phyloP scores from a whole-genome alignment of 768 basidiomycete genomes.

The Pulveroboletus ravenelii region DNA sequence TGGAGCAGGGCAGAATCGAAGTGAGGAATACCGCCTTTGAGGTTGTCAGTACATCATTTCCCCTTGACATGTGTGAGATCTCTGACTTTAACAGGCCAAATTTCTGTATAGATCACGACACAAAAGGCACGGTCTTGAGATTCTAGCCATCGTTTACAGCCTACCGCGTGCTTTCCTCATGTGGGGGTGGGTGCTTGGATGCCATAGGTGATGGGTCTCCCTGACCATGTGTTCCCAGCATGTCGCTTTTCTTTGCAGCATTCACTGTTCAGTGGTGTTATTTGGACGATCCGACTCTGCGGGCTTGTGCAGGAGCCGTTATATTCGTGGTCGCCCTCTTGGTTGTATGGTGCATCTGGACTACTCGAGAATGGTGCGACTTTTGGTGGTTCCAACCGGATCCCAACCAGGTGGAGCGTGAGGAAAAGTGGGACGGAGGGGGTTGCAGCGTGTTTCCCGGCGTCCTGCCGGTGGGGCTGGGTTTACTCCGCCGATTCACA shows the following conservation, averaged over 20 bases:
- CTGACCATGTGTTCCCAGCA: constrained; percentile 16
- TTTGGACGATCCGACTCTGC: constrained; percentile 5
- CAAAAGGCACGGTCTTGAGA: constrained; percentile 40
- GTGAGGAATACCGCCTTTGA: constrained; percentile 26
- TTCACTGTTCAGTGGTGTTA: constrained; percentile 24
- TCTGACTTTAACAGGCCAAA: constrained; percentile 8
- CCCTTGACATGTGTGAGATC: background rate
- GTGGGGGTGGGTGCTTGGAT: constrained; percentile 47
- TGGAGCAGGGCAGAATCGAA: constrained; percentile 37
- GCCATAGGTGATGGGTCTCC: background rate
- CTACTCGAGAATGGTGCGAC: constrained; percentile 5
- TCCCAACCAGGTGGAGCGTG: background rate
- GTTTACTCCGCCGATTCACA: background rate
- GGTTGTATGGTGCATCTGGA: constrained; percentile 43
- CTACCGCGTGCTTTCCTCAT: constrained; percentile 53
- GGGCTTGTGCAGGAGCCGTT: constrained; percentile 27
- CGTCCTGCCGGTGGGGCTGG: background rate
- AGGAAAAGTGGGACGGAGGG: background rate
- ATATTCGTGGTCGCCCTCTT: constrained; percentile 30
- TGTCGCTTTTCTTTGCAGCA: constrained; percentile 27
- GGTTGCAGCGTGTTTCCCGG: background rate
- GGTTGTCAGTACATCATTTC: constrained; percentile 30
- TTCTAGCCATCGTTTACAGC: constrained; percentile 48
- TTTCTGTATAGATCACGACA: constrained; percentile 20
- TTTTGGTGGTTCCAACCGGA: constrained; percentile 28